A percentile compares a stretch with the other conserved stretches of the same genome.
Evolutionary conservation across 169 alveolate species (phyloP).

Genomic region (Plasmodium reichenowi): DNA sequence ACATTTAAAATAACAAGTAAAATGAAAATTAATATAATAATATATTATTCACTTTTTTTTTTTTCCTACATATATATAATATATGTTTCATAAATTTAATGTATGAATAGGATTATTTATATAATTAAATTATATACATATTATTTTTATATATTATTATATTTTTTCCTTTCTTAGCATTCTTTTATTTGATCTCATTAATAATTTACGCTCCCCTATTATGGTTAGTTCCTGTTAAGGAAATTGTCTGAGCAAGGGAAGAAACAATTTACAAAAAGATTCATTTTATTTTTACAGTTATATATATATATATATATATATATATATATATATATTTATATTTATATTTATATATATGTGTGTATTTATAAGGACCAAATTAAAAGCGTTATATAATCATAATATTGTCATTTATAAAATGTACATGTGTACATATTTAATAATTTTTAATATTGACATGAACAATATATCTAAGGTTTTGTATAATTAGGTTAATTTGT

Average conservation of each 20-base stretch:
- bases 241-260: constrained; percentile 13
- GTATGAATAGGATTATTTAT: no score
- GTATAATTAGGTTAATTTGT: no score
- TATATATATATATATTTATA: not conserved
- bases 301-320: not conserved
- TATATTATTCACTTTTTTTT: not conserved
- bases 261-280: not conserved
- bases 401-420: no score
- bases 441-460: no score
- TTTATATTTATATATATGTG: not conserved
- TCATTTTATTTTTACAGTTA: not conserved
- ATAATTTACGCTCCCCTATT: constrained; percentile 63
- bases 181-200: constrained; percentile 48
- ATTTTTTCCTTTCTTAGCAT: constrained; percentile 20
- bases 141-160: not conserved
- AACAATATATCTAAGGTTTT: no score
- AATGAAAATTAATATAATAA: not conserved
- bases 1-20: constrained; percentile 76
- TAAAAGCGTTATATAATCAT: no score
- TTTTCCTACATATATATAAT: not conserved
- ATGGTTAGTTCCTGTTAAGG: constrained; percentile 72
- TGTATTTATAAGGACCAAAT: not conserved
- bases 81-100: no score
- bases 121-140: not conserved
- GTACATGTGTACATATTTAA: no score